phyloP scores from a whole-genome alignment of 2,329 filamentous ascomycete species.

The Drechslerella dactyloides region DNA sequence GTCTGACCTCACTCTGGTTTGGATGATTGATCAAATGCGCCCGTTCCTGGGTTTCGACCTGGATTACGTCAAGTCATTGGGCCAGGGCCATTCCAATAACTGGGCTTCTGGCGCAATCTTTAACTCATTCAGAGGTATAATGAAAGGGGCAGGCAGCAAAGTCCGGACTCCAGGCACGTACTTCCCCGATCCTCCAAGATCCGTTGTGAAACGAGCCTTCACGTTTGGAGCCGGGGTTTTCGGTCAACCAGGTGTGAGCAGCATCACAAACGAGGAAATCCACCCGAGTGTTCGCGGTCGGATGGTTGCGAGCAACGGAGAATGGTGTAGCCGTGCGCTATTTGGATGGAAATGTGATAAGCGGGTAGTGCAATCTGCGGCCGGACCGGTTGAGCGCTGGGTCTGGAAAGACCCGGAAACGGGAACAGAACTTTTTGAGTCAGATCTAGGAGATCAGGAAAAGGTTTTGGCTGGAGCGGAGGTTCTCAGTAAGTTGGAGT shows the following conservation, averaged over 20 bases:
- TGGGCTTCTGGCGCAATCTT: conserved; percentile 58
- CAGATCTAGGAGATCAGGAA: conserved; percentile 32
- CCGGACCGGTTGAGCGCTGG: conserved; percentile 34
- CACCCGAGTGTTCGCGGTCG: conserved; percentile 46
- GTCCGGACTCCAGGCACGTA: conserved; percentile 41
- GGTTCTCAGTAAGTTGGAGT: conserved; percentile 28
- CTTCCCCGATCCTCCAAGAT: conserved; percentile 34
- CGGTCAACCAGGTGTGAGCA: conserved; percentile 24
- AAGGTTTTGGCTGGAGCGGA: conserved; percentile 43
- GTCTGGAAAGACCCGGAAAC: conserved; percentile 43
- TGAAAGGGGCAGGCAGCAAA: conserved; percentile 46
- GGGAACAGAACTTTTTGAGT: conserved; percentile 30
- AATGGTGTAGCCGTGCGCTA: conserved; percentile 45
- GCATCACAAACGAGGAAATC: conserved; percentile 41
- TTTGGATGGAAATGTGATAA: conserved; percentile 42
- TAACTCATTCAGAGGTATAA: conserved; percentile 53
- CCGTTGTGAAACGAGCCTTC: conserved; percentile 36
- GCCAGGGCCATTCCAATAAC: conserved; percentile 50
- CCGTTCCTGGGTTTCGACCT: conserved; percentile 58
- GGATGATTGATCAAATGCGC: conserved; percentile 62
- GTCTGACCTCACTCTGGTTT: conserved; percentile 62
- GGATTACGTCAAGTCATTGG: conserved; percentile 55
- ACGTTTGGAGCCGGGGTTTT: conserved; percentile 44
- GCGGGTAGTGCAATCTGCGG: conserved; percentile 21
- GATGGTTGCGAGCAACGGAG: conserved; percentile 41